Percentiles rank a stretch among this genome's conserved stretches.
phyloP scores from a whole-genome alignment of 176 grass and related monocot species.

The Elaeis guineensis region DNA sequence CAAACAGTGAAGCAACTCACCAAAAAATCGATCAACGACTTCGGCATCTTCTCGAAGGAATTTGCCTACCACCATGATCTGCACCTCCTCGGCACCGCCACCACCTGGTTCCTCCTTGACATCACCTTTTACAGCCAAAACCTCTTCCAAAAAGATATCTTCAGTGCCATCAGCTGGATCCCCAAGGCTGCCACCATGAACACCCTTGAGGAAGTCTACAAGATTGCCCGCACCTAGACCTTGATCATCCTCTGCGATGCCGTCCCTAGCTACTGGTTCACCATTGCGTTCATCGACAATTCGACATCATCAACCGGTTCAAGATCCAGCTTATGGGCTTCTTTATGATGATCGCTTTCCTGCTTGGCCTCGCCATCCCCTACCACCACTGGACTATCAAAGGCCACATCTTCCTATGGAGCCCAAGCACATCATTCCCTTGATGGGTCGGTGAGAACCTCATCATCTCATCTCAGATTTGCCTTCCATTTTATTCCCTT shows the following conservation, averaged over 20 bases:
- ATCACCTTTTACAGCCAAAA: constrained; percentile 40
- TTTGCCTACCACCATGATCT: constrained; percentile 32
- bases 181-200: constrained; percentile 40
- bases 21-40: neutral
- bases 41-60: constrained; percentile 42
- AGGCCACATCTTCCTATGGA: too few species aligned
- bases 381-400: constrained; percentile 52
- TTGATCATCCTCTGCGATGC: constrained; percentile 64
- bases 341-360: constrained; percentile 52
- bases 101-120: constrained; percentile 46
- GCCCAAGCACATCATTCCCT: too few species aligned
- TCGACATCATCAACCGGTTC: constrained; percentile 46
- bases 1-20: constrained; percentile 10
- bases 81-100: constrained; percentile 43
- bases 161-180: constrained; percentile 27
- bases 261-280: constrained; percentile 84
- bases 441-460: too few species aligned
- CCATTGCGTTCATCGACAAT: constrained; percentile 48
- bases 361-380: constrained; percentile 49
- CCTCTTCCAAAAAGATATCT: constrained; percentile 49
- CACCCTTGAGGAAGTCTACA: constrained; percentile 50
- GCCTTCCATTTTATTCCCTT: too few species aligned
- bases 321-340: constrained; percentile 57
- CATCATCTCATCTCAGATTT: too few species aligned
- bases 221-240: constrained; percentile 46